These are phyloP conservation scores for Neonectria coccinea DNA, from an alignment of 2,329 filamentous ascomycete species.

Conservation along the genomic window DNA sequence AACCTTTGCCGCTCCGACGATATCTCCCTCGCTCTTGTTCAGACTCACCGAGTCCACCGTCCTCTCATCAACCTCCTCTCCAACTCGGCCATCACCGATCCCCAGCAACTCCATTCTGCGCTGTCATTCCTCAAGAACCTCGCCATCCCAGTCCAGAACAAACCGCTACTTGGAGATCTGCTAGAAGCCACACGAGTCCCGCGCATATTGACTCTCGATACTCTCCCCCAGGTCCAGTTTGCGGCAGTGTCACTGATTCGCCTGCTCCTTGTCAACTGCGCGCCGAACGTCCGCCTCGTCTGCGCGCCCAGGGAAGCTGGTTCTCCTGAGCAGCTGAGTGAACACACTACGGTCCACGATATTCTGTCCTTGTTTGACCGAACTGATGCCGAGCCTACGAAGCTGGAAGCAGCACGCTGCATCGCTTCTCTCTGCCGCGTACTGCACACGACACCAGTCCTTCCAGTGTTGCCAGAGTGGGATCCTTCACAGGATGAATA, in stretches of 20 bases:
- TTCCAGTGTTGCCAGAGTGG: constrained; percentile 51
- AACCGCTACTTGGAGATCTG: constrained; percentile 61
- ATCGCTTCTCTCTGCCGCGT: constrained; percentile 65
- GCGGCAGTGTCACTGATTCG: constrained; percentile 68
- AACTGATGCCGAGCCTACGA: constrained; percentile 62
- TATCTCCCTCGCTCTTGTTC: constrained; percentile 63
- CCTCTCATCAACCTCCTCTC: constrained; percentile 61
- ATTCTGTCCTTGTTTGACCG: constrained; percentile 54
- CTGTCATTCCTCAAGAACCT: constrained; percentile 75
- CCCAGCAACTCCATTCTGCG: constrained; percentile 67
- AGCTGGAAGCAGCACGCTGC: constrained; percentile 69
- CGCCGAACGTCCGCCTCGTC: constrained; percentile 63
- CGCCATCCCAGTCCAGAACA: constrained; percentile 68
- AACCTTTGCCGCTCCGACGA: constrained; percentile 72
- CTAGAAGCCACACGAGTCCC: constrained; percentile 61
- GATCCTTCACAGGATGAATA: constrained; percentile 46
- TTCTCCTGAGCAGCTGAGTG: constrained; percentile 35
- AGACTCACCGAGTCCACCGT: constrained; percentile 53
- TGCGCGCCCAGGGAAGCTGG: constrained; percentile 56
- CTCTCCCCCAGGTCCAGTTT: constrained; percentile 68
- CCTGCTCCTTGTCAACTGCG: constrained; percentile 65
- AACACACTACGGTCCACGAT: constrained; percentile 51
- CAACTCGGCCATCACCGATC: constrained; percentile 54
- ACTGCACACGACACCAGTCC: constrained; percentile 58
- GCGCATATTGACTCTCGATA: constrained; percentile 65